Percentiles rank a stretch among this genome's conserved stretches.
phyloP scores from a whole-genome alignment of 805 yeast genomes.

The Maudiozyma saulgeensis region DNA sequence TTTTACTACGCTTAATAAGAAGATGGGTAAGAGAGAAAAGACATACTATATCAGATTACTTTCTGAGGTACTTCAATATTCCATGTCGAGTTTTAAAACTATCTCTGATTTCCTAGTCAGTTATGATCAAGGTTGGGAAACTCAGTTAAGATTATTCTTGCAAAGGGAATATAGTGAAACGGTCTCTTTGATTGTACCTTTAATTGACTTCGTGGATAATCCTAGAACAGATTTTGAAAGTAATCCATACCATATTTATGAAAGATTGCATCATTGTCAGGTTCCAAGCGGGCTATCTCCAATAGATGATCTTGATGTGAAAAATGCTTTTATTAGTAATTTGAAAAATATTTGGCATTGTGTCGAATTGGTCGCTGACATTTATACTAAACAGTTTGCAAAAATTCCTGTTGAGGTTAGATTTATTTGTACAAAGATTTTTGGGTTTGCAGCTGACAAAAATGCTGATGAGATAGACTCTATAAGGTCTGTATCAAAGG shows the following conservation, averaged over 20 bases:
- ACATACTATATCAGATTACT: constrained; percentile 53
- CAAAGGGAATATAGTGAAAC: constrained; percentile 30
- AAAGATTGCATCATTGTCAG: constrained; percentile 31
- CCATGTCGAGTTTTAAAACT: constrained; percentile 25
- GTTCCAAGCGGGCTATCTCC: constrained; percentile 52
- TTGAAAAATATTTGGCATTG: constrained; percentile 66
- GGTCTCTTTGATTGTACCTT: constrained; percentile 29
- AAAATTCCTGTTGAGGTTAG: constrained; percentile 49
- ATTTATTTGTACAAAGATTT: constrained; percentile 43
- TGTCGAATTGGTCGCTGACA: constrained; percentile 49
- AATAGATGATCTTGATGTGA: constrained; percentile 68
- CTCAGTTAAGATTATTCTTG: constrained; percentile 32
- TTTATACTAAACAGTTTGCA: constrained; percentile 33
- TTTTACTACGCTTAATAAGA: constrained; percentile 24
- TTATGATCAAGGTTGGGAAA: constrained; percentile 34
- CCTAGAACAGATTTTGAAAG: constrained; percentile 57
- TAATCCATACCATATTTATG: constrained; percentile 58
- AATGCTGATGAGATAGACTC: constrained; percentile 62
- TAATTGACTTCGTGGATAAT: constrained; percentile 30
- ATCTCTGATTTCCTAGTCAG: constrained; percentile 21
- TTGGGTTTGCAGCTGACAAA: constrained; percentile 31
- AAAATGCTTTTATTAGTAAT: constrained; percentile 60
- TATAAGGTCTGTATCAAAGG: constrained; percentile 41
- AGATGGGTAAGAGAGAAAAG: constrained; percentile 50
- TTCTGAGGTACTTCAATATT: constrained; percentile 36